These are phyloP conservation scores for Strobilomyces dryophilus DNA, from an alignment of 768 basidiomycete species.

Conservation along the genomic window DNA sequence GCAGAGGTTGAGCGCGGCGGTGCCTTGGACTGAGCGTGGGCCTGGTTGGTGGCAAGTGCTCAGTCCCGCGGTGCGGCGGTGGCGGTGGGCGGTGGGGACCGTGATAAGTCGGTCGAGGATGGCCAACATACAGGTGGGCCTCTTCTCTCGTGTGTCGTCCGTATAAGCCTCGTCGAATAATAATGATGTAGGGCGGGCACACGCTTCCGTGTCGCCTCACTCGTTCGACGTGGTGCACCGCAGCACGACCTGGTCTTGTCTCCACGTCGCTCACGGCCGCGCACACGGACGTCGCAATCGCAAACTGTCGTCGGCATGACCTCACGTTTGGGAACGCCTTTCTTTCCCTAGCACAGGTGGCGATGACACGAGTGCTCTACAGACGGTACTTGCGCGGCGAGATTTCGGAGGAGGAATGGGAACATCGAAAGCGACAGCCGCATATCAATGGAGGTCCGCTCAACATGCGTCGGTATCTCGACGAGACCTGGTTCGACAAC, in stretches of 20 bases:
- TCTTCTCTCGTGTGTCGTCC: background rate
- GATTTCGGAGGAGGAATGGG: too few species aligned
- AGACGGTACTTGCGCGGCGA: too few species aligned
- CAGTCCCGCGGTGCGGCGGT: slow-evolving; percentile 36
- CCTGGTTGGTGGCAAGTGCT: slow-evolving; percentile 28
- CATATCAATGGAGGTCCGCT: too few species aligned
- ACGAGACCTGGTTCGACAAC: too few species aligned
- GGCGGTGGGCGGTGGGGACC: slow-evolving; percentile 42
- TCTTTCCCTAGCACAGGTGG: too few species aligned
- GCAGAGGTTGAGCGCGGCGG: slow-evolving; percentile 39
- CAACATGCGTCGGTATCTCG: too few species aligned
- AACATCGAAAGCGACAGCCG: too few species aligned
- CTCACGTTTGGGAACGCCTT: too few species aligned
- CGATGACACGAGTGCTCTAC: too few species aligned
- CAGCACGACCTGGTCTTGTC: slow-evolving; percentile 33
- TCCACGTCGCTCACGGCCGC: slow-evolving; percentile 21
- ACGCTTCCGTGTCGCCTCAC: slow-evolving; percentile 45
- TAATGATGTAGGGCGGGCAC: slow-evolving; percentile 47
- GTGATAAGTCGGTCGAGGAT: slow-evolving; percentile 34
- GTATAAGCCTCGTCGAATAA: background rate
- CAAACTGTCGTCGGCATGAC: too few species aligned
- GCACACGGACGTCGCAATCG: too few species aligned
- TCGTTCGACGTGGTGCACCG: slow-evolving; percentile 30
- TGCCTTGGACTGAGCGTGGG: slow-evolving; percentile 35
- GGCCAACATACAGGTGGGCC: slow-evolving; percentile 34